Conservation (phyloP, 345 rosid species). For the Salix dunnii region DNA sequence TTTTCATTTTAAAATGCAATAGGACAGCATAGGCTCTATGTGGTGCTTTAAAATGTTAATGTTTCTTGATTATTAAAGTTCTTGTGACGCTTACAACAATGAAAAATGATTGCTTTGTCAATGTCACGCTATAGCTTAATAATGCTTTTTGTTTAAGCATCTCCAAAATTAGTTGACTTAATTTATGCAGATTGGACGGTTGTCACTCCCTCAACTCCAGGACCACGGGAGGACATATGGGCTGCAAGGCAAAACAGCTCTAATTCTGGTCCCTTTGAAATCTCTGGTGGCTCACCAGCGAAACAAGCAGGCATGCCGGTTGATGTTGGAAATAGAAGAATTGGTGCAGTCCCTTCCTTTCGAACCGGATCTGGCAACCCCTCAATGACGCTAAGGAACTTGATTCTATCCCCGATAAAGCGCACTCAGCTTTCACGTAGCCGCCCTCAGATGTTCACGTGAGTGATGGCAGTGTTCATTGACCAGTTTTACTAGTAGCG, state of each 20-base stretch:
- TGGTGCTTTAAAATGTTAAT: background rate
- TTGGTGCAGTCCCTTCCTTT: constrained; percentile 42
- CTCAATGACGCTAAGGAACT: constrained; percentile 70
- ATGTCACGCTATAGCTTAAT: background rate
- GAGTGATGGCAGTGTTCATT: constrained; percentile 23
- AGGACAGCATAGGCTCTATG: constrained; percentile 1
- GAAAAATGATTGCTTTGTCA: constrained; percentile 3
- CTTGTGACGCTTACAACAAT: background rate
- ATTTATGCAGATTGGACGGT: constrained; percentile 76
- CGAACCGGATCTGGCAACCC: constrained; percentile 56
- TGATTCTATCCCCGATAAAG: constrained; percentile 88
- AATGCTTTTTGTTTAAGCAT: constrained; percentile 28
- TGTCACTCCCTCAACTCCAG: constrained; percentile 92
- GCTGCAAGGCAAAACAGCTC: constrained; percentile 81
- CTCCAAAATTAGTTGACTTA: constrained; percentile 74
- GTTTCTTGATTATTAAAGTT: background rate
- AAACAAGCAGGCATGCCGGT: constrained; percentile 45
- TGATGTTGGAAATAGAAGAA: constrained; percentile 61
- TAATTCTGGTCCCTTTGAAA: constrained; percentile 67
- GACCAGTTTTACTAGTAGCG: background rate
- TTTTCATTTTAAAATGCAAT: constrained; percentile 4
- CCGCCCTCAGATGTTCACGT: constrained; percentile 71
- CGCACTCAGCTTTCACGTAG: constrained; percentile 86
- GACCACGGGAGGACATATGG: constrained; percentile 78
- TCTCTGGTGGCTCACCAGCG: constrained; percentile 58